Evolutionary conservation across 495 filamentous ascomycete genomes (phyloP).

Genomic region (Tuber aestivum): DNA sequence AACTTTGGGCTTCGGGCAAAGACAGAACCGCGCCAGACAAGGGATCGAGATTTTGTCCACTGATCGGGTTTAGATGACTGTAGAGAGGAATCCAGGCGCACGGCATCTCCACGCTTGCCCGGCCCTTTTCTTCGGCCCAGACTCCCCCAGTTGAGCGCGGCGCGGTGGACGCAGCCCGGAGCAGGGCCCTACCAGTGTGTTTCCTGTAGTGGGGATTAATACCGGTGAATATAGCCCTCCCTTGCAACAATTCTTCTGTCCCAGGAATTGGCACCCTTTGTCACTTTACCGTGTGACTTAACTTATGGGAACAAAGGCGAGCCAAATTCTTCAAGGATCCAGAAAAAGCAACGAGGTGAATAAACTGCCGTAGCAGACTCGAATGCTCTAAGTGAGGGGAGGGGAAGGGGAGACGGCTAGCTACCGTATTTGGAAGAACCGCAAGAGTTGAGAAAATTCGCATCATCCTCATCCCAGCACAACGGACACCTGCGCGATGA

Average conservation of each 20-base stretch:
- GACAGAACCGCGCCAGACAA: conserved; percentile 8
- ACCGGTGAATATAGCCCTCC: not conserved
- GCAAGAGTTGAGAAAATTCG: not conserved
- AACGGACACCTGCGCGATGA: not conserved
- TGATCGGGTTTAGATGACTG: conserved; percentile 14
- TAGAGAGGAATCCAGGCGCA: not conserved
- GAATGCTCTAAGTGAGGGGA: not conserved
- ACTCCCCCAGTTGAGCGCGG: not conserved
- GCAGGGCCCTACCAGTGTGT: not conserved
- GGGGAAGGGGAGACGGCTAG: not conserved
- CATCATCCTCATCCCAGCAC: not conserved
- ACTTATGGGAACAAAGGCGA: not conserved
- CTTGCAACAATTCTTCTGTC: not conserved
- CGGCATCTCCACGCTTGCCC: not conserved
- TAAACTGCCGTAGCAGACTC: not conserved
- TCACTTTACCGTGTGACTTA: not conserved
- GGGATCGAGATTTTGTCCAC: conserved; percentile 26
- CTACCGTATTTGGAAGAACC: not conserved
- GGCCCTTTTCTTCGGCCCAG: not conserved
- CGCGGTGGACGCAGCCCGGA: not conserved
- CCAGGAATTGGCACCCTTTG: not conserved
- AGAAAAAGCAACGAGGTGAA: not conserved
- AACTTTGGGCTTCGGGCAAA: not conserved
- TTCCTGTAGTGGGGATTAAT: not conserved
- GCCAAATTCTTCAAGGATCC: not conserved